Conservation (phyloP, 257 asterid species). For the Haberlea rhodopensis region DNA sequence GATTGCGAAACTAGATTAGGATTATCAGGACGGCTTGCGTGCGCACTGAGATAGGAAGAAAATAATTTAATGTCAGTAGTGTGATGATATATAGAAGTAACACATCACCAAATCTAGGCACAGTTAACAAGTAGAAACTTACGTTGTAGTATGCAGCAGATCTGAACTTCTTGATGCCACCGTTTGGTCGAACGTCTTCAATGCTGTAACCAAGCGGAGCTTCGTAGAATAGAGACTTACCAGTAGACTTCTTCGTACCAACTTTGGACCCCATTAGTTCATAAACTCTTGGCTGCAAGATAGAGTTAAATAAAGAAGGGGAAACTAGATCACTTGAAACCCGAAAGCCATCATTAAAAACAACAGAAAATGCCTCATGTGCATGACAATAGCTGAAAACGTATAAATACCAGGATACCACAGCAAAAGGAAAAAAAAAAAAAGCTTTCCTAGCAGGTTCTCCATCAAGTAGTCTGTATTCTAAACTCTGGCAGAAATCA, state of each 20-base stretch:
- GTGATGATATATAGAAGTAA: background rate
- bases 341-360: background rate
- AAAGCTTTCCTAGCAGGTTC: background rate
- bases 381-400: too few species aligned
- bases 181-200: conserved; percentile 44
- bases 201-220: conserved; percentile 42
- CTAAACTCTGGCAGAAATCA: background rate
- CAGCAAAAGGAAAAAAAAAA: background rate
- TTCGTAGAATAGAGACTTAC: conserved; percentile 36
- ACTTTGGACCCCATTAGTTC: conserved; percentile 45
- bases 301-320: background rate
- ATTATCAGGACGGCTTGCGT: conserved; percentile 41
- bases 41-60: conserved; percentile 29
- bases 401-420: background rate
- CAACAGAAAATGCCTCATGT: background rate
- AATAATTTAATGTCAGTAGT: background rate
- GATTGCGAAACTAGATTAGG: conserved; percentile 11
- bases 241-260: conserved; percentile 35
- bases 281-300: conserved; percentile 27
- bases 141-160: conserved; percentile 56
- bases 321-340: background rate
- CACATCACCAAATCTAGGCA: background rate
- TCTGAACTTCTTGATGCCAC: conserved; percentile 46
- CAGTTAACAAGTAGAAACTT: background rate
- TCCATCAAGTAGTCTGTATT: background rate